phyloP scores from a whole-genome alignment of 2,329 filamentous ascomycete species.

The Phialemonium atrogriseum region DNA sequence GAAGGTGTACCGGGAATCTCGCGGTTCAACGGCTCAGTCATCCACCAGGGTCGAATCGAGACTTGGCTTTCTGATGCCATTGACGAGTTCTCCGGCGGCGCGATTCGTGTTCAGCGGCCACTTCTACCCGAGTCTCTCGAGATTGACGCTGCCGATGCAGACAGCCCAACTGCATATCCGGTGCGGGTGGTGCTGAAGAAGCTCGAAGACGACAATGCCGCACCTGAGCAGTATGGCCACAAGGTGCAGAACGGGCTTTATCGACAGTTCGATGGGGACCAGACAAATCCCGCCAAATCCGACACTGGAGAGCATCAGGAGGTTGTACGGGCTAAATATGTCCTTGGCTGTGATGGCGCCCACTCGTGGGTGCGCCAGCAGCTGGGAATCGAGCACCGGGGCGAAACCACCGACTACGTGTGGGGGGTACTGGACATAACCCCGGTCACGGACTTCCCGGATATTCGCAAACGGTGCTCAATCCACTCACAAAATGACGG shows the following conservation, averaged over 20 bases:
- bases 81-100: not conserved
- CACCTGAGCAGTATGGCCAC: not conserved
- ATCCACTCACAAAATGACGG: slow-evolving; percentile 14
- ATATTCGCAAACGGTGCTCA: slow-evolving; percentile 13
- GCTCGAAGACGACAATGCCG: not conserved
- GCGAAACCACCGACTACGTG: slow-evolving; percentile 9
- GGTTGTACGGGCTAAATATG: slow-evolving; percentile 45
- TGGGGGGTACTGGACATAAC: slow-evolving; percentile 17
- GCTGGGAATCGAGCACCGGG: slow-evolving; percentile 25
- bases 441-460: slow-evolving; percentile 15
- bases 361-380: slow-evolving; percentile 54
- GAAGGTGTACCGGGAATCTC: not conserved
- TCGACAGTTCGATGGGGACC: slow-evolving; percentile 1
- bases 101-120: not conserved
- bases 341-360: slow-evolving; percentile 59
- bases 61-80: not conserved
- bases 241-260: slow-evolving; percentile 1
- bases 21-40: slow-evolving; percentile 1
- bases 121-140: not conserved
- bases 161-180: not conserved
- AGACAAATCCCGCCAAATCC: not conserved
- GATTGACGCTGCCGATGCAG: not conserved
- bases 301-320: slow-evolving; percentile 21
- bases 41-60: slow-evolving; percentile 1
- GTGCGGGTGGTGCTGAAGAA: not conserved